These are phyloP conservation scores for Musa troglodytarum DNA, from an alignment of 176 grass and related monocot species.

Conservation along the genomic window DNA sequence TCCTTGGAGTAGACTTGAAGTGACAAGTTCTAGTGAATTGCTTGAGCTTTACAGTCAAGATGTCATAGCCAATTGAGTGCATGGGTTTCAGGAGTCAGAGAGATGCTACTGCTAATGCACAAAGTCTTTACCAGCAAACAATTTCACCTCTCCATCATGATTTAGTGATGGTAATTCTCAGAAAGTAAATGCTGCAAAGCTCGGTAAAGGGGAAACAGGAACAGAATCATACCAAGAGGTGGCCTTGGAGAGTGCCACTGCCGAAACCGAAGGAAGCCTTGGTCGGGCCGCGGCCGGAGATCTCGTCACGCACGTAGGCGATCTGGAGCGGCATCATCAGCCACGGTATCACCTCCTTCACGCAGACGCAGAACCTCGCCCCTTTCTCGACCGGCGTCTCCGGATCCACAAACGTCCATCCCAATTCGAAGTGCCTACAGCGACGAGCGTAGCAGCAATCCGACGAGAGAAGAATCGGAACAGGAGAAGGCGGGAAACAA, in stretches of 20 bases:
- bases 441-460: neutral
- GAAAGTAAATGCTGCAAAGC: neutral
- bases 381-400: conserved; percentile 42
- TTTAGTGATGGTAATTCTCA: neutral
- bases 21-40: too few species aligned
- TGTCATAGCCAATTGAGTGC: too few species aligned
- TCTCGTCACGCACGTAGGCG: conserved; percentile 34
- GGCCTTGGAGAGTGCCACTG: conserved; percentile 70
- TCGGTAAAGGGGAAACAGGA: neutral
- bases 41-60: too few species aligned
- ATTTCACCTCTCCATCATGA: too few species aligned
- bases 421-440: conserved; percentile 53
- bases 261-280: conserved; percentile 36
- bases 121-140: too few species aligned
- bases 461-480: neutral
- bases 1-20: too few species aligned
- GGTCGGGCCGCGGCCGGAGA: neutral
- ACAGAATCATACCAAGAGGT: conserved; percentile 42
- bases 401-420: conserved; percentile 47
- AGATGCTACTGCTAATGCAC: too few species aligned
- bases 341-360: conserved; percentile 72
- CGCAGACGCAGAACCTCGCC: conserved; percentile 59
- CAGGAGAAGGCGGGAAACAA: neutral
- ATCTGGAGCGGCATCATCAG: conserved; percentile 85
- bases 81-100: too few species aligned